Evolutionary conservation across 2,329 filamentous ascomycete species (phyloP).

Genomic region (Pseudogymnoascus sp.): DNA sequence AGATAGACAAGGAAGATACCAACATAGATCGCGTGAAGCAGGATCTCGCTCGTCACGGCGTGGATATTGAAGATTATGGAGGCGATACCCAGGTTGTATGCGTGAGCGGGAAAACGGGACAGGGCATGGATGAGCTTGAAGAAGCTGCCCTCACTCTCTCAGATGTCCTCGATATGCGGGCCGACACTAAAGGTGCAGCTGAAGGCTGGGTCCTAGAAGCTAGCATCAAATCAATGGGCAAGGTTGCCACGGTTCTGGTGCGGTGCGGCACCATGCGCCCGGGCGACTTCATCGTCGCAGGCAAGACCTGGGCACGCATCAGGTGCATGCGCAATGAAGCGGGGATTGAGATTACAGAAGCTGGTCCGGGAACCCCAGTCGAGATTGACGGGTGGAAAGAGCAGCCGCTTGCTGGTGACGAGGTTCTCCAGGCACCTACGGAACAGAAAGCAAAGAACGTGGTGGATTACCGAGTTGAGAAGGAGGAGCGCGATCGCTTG

Average conservation of each 20-base stretch:
- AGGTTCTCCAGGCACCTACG: constrained; percentile 73
- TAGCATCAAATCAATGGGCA: constrained; percentile 76
- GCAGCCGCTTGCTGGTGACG: constrained; percentile 77
- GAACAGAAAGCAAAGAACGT: constrained; percentile 76
- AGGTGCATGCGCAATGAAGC: constrained; percentile 79
- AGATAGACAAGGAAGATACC: constrained; percentile 82
- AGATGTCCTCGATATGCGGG: constrained; percentile 85
- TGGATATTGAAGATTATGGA: constrained; percentile 91
- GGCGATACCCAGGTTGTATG: constrained; percentile 88
- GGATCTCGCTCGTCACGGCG: constrained; percentile 73
- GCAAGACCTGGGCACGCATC: constrained; percentile 82
- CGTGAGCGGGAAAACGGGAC: constrained; percentile 88
- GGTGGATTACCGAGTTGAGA: constrained; percentile 67
- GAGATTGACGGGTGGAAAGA: constrained; percentile 94
- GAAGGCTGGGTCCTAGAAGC: constrained; percentile 95
- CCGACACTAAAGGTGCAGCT: constrained; percentile 66
- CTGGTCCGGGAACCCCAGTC: constrained; percentile 80
- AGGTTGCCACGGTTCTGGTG: constrained; percentile 82
- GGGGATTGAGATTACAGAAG: constrained; percentile 63
- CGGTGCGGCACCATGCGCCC: constrained; percentile 75
- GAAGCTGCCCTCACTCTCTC: constrained; percentile 81
- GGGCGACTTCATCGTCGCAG: constrained; percentile 81
- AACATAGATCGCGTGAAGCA: constrained; percentile 78
- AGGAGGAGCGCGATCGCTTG: constrained; percentile 59
- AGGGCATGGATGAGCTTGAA: constrained; percentile 86